Conservation (phyloP, 73 alveolate genomes). For the Chromera velia region DNA sequence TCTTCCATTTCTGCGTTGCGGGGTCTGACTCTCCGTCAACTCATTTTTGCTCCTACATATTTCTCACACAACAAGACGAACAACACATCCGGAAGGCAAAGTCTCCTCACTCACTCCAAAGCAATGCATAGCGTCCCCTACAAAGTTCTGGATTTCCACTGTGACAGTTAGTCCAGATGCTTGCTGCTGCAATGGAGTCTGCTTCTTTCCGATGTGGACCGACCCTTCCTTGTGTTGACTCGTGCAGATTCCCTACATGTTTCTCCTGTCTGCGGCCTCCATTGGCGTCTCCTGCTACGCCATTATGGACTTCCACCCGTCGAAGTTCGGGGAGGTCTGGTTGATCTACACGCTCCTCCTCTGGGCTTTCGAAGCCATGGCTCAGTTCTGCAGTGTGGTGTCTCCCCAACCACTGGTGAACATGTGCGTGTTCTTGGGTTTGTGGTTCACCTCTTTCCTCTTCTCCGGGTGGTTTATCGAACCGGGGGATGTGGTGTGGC, state of each 20-base stretch:
- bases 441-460: constrained; percentile 1
- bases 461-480: not conserved
- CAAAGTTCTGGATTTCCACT: too few relatives aligned
- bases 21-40: too few relatives aligned
- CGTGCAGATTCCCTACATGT: not conserved
- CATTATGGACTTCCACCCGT: not conserved
- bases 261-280: not conserved
- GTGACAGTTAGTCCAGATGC: too few relatives aligned
- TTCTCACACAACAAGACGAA: too few relatives aligned
- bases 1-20: too few relatives aligned
- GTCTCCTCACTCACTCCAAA: too few relatives aligned
- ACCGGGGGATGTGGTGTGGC: constrained; percentile 7
- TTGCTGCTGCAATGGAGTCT: too few relatives aligned
- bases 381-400: not conserved
- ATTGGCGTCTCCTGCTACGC: not conserved
- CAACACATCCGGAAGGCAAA: too few relatives aligned
- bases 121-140: too few relatives aligned
- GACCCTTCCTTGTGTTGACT: too few relatives aligned
- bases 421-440: not conserved
- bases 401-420: not conserved
- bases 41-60: too few relatives aligned
- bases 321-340: not conserved
- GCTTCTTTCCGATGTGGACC: too few relatives aligned
- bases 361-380: not conserved
- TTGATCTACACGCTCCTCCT: not conserved